Evolutionary conservation across 176 grass and related monocot genomes (phyloP), one percentile per base, ranked within the genome.

Genomic region (Aegilops speltoides): DNA sequence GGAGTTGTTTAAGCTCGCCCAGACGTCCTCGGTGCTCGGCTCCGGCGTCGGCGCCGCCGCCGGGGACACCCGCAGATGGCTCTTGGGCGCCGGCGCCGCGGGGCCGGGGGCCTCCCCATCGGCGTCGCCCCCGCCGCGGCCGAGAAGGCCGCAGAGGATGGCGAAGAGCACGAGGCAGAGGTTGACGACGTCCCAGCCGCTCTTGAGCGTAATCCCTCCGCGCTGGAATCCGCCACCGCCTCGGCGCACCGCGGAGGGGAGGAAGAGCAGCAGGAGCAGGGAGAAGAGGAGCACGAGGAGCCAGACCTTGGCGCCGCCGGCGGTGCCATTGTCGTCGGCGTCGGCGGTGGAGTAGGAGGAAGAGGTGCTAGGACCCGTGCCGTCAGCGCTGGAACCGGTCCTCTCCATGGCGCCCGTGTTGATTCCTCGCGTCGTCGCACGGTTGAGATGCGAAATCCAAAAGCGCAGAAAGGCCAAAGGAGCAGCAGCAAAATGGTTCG

Each of bases 181-280:
- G 85, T 99, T 94, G 54, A 99, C 86, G 24, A 94, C 40, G 81
- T 94, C 94, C 97, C 97, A 97, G 3, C 97, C 90, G 45, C 80
- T 91, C 89, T 93, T 94, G 61, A 96, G 76, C 45, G 24, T 93
- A 13, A 87, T 34, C 77, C 91, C 84, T 66, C 72, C 45, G 2
- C 76, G 84, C 15, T 75, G 81, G 77, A 76, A 79, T 20, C 68
- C 64, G 43, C 82, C n/a, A 3, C 60, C 36, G 0, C 89, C 82
- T 25, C 90, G 86, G 0, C 90, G 86, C 82, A 91, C 78, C 8
- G 90, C 90, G 43, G 87, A 91, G 17, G 97, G 90, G n/a, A 96
- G 79, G 86, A 95, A 86, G 11, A 92, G 78, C 17, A 98, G 60
- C 33, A 94, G 73, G 9, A 93, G 82, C n/a, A 98, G 81, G 57